Conservation (phyloP, 2,329 filamentous ascomycete genomes). For the Verticillium nubilum region DNA sequence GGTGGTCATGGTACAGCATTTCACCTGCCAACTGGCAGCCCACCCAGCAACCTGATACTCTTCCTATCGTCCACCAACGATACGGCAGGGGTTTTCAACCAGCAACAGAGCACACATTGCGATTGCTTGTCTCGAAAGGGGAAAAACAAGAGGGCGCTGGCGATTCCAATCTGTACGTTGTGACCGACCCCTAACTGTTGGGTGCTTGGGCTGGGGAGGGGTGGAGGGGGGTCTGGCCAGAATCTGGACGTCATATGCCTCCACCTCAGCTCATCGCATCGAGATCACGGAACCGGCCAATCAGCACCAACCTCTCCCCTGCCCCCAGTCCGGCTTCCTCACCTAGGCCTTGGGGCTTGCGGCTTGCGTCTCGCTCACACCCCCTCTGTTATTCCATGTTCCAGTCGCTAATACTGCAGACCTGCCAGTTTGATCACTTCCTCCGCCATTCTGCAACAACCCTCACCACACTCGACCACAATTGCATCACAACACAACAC, state of each 20-base stretch:
- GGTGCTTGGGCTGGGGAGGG: not conserved
- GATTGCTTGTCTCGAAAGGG: too few species aligned
- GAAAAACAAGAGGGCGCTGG: not conserved
- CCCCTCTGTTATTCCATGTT: not conserved
- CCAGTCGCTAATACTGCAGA: not conserved
- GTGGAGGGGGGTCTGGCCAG: not conserved
- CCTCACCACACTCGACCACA: not conserved
- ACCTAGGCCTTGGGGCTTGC: not conserved
- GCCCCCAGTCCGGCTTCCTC: not conserved
- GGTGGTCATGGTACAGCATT: too few species aligned
- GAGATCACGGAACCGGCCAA: not conserved
- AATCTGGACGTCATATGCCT: not conserved
- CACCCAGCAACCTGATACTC: too few species aligned
- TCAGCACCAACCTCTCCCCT: not conserved
- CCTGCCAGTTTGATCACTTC: not conserved
- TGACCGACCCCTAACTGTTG: not conserved
- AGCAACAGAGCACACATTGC: too few species aligned
- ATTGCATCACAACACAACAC: not conserved
- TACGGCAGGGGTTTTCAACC: too few species aligned
- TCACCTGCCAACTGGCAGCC: too few species aligned
- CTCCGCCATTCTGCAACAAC: not conserved
- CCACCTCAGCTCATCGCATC: not conserved
- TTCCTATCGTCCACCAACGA: too few species aligned
- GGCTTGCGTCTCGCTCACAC: not conserved
- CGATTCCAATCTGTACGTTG: not conserved